phyloP scores from a whole-genome alignment of 192 early-diverging fungal species.

The Backusella luteola region DNA sequence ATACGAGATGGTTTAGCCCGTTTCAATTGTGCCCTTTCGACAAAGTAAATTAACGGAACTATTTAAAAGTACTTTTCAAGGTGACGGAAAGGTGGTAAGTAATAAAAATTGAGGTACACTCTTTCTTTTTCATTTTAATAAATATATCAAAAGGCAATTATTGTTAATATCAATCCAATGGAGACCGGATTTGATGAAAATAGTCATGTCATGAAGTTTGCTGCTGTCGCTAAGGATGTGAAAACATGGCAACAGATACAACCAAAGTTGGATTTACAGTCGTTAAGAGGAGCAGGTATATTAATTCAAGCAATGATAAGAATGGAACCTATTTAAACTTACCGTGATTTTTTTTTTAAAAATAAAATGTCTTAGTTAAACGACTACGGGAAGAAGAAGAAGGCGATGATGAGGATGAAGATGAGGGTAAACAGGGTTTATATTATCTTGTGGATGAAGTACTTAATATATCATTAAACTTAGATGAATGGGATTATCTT shows the following conservation, averaged over 20 bases:
- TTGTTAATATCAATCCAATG: constrained; percentile 63
- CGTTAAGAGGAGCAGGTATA: not conserved
- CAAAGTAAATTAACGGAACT: constrained; percentile 67
- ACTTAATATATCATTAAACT: not conserved
- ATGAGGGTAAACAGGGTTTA: not conserved
- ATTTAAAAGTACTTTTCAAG: constrained; percentile 61
- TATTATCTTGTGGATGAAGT: not conserved
- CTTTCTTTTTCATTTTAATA: not conserved
- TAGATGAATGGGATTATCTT: constrained; percentile 3
- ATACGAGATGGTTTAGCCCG: constrained; percentile 17
- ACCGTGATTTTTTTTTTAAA: not conserved
- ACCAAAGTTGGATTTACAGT: constrained; percentile 26
- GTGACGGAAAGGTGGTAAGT: constrained; percentile 52
- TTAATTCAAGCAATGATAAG: not conserved
- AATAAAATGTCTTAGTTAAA: not conserved
- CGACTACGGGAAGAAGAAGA: not conserved
- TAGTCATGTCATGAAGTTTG: constrained; percentile 60
- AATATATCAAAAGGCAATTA: constrained; percentile 37
- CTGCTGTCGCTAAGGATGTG: constrained; percentile 58
- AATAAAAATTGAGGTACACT: not conserved
- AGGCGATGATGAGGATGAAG: not conserved
- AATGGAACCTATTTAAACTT: not conserved
- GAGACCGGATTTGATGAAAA: constrained; percentile 55
- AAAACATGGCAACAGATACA: constrained; percentile 41
- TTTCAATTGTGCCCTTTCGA: constrained; percentile 56